Evolutionary conservation across 2,329 filamentous ascomycete species (phyloP).

Genomic region (Colletotrichum lindemuthianum): DNA sequence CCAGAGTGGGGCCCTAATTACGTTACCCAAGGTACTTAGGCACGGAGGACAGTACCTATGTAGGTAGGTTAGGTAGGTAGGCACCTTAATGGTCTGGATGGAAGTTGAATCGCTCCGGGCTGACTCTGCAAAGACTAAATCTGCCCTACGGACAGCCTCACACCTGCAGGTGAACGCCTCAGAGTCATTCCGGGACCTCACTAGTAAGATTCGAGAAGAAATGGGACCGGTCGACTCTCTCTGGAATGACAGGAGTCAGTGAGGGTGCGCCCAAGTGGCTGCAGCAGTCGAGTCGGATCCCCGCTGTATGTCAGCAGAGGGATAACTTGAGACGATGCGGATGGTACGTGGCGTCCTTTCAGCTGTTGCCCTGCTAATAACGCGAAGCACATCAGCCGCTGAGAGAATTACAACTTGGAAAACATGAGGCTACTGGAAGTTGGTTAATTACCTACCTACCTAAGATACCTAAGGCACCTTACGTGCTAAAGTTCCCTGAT

Average conservation of each 20-base stretch:
- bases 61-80: no score
- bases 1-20: constrained; percentile 7
- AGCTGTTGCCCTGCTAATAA: constrained; percentile 20
- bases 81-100: no score
- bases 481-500: neutral
- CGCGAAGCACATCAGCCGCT: constrained; percentile 15
- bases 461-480: neutral
- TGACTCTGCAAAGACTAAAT: constrained; percentile 2
- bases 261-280: constrained; percentile 6
- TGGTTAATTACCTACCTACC: no score
- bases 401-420: constrained; percentile 31
- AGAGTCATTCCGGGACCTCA: no score
- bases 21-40: no score
- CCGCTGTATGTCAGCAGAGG: no score
- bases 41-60: no score
- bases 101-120: no score
- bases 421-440: constrained; percentile 16
- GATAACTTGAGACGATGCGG: no score
- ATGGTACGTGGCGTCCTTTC: constrained; percentile 11
- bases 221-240: neutral
- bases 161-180: no score
- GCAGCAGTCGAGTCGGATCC: neutral
- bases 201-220: constrained; percentile 7
- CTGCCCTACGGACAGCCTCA: neutral
- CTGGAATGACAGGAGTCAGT: constrained; percentile 1